Conservation (phyloP, 2,329 filamentous ascomycete genomes). For the Fusarium tanahbumbuense region DNA sequence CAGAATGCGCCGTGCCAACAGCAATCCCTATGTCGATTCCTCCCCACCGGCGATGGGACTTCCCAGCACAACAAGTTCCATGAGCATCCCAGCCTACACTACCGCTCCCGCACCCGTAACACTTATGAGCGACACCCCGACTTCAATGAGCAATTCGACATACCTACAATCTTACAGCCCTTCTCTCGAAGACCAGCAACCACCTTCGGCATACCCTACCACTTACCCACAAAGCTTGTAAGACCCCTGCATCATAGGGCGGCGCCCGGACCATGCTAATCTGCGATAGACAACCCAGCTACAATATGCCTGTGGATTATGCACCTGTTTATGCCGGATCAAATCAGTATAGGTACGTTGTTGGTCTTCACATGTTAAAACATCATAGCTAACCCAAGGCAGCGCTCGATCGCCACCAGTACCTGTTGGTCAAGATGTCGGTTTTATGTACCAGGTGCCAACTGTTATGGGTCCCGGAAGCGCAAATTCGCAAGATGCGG, state of each 20-base stretch:
- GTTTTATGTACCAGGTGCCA: constrained; percentile 59
- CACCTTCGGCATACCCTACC: constrained; percentile 50
- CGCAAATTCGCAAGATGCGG: constrained; percentile 52
- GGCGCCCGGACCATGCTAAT: constrained; percentile 49
- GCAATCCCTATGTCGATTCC: constrained; percentile 58
- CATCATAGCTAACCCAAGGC: constrained; percentile 35
- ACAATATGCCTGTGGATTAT: constrained; percentile 61
- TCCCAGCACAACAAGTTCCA: constrained; percentile 56
- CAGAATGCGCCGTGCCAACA: constrained; percentile 64
- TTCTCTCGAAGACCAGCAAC: constrained; percentile 58
- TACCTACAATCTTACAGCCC: constrained; percentile 65
- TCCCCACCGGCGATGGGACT: constrained; percentile 48
- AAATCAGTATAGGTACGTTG: constrained; percentile 55
- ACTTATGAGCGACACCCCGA: constrained; percentile 62
- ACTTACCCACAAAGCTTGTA: constrained; percentile 54
- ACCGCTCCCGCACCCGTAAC: constrained; percentile 63
- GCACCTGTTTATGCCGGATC: constrained; percentile 51
- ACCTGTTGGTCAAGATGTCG: constrained; percentile 52
- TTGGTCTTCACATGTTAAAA: constrained; percentile 8
- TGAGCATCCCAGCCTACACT: constrained; percentile 63
- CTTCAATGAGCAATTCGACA: constrained; percentile 55
- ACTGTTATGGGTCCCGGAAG: constrained; percentile 53
- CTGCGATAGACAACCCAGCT: constrained; percentile 48
- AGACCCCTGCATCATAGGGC: constrained; percentile 41
- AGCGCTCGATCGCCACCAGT: constrained; percentile 56